Base-by-base conservation (phyloP, 148 eudicot species). In the Hydrangea macrophylla region DNA sequence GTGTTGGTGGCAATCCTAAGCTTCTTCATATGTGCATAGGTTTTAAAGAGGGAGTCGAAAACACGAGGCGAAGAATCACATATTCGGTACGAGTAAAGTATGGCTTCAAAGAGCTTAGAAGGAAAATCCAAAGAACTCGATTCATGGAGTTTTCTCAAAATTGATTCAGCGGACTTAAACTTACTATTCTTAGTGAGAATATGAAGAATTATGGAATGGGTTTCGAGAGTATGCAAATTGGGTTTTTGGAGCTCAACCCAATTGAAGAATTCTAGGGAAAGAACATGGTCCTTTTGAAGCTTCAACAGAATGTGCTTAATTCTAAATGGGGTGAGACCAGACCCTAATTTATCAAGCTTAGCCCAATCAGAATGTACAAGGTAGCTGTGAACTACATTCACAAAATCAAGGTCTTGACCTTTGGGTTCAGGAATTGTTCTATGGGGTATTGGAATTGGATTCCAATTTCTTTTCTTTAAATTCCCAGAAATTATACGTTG, bases 361-460 rank as follows among this genome's bases (percentile, higher is more conserved):
- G 72, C 37, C 93, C 89, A 92, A 76, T 92, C 93, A 62, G 91
- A 84, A 62, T 92, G 88, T 11, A 86, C 70, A 15, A 92, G 81
- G 81, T 89, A 92, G 60, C 96, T 92, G 60, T 92, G 78, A 48
- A 85, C 92, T 23, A 92, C 84, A 57, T 85, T 89, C n/a, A 92
- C 64, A 54, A 55, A 92, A 78, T 92, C 97, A 77, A 83, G 88
- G 57, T 92, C 93, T 72, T 85, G 90, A 23, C 92, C 96, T 80
- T 70, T 80, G 31, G 90, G 82, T 54, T 86, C 84, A 50, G 83
- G 86, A 48, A 92, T 63, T 26, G 87, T 82, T 71, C 82, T 75
- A 58, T 92, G 88, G 30, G 97, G 97, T 57, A 92, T 72, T 55
- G 95, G 90, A 24, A 87, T 73, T 55, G 84, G 73, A 27, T 69